Percentiles rank a stretch among this genome's conserved stretches.
Evolutionary conservation across 2,329 filamentous ascomycete genomes (phyloP).

Genomic region (Aspergillus brunneoviolaceus): DNA sequence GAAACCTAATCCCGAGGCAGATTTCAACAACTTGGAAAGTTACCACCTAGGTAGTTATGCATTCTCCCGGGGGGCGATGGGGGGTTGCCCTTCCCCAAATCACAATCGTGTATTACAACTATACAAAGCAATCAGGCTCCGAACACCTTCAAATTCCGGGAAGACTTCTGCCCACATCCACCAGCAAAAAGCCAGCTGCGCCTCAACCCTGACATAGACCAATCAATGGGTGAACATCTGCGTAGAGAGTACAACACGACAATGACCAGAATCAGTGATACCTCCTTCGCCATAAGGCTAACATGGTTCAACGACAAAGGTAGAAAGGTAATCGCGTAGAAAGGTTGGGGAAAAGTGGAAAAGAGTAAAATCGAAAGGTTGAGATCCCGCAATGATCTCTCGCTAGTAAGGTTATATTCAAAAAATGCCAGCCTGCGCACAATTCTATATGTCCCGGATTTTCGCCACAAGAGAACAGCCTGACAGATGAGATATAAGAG

Average conservation of each 20-base stretch:
- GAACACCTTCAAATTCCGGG: neutral
- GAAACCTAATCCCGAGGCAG: slow-evolving; percentile 14
- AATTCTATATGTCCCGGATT: slow-evolving; percentile 21
- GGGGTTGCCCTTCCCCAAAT: neutral
- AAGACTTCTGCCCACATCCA: neutral
- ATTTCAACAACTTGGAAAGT: neutral
- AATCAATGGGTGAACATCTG: neutral
- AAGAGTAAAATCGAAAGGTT: neutral
- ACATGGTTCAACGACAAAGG: neutral
- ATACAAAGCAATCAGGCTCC: slow-evolving; percentile 3
- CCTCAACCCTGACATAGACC: neutral
- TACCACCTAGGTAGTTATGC: neutral
- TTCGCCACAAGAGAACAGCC: slow-evolving; percentile 15
- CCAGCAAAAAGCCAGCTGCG: neutral
- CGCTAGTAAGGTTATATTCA: slow-evolving; percentile 18
- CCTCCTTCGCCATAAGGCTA: neutral
- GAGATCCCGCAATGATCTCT: slow-evolving; percentile 2
- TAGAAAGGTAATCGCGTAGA: slow-evolving; percentile 2
- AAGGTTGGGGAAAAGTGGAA: no score
- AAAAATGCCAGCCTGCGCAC: slow-evolving; percentile 17
- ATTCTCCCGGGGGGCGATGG: neutral
- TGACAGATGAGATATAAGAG: neutral
- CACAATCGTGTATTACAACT: slow-evolving; percentile 8
- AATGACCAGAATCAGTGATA: neutral
- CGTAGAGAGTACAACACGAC: neutral